phyloP scores from a whole-genome alignment of 192 early-diverging fungal genomes.

The Linderina pennispora region DNA sequence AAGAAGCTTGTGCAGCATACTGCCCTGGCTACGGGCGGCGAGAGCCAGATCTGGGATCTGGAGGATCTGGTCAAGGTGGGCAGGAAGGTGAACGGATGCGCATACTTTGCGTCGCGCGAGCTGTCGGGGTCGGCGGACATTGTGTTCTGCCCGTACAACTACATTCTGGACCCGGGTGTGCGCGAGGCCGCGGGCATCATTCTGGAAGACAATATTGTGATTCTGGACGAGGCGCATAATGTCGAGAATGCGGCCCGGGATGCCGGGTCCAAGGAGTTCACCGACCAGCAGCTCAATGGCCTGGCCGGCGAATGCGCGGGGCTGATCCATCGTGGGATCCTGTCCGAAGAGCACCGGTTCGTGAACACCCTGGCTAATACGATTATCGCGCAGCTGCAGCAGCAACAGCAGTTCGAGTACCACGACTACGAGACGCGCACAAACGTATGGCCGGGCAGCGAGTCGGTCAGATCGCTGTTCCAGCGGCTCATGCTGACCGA shows the following conservation, averaged over 20 bases:
- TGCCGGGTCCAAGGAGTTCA: slow-evolving; percentile 47
- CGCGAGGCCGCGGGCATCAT: slow-evolving; percentile 46
- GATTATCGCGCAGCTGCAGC: slow-evolving; percentile 17
- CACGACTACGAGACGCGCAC: slow-evolving; percentile 26
- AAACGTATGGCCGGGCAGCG: slow-evolving; percentile 38
- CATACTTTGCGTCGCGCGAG: slow-evolving; percentile 52
- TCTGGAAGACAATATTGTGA: slow-evolving; percentile 45
- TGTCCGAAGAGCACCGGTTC: slow-evolving; percentile 11
- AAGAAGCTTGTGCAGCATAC: slow-evolving; percentile 1
- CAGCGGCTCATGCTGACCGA: slow-evolving; percentile 4
- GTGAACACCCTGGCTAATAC: slow-evolving; percentile 8
- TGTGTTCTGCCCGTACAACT: slow-evolving; percentile 64
- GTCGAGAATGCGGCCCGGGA: slow-evolving; percentile 54
- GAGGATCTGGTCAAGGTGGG: slow-evolving; percentile 51
- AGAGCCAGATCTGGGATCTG: slow-evolving; percentile 53
- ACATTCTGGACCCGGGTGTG: slow-evolving; percentile 55
- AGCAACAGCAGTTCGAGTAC: slow-evolving; percentile 16
- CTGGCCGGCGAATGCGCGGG: slow-evolving; percentile 28
- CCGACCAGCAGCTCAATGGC: slow-evolving; percentile 24
- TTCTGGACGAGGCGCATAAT: slow-evolving; percentile 62
- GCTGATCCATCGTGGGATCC: slow-evolving; percentile 7
- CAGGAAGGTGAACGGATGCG: slow-evolving; percentile 33
- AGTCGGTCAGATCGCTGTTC: too few species aligned
- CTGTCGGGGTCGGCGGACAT: slow-evolving; percentile 46
- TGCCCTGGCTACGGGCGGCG: too few species aligned